Evolutionary conservation across 768 basidiomycete species (phyloP).

Genomic region (Trametes gibbosa): DNA sequence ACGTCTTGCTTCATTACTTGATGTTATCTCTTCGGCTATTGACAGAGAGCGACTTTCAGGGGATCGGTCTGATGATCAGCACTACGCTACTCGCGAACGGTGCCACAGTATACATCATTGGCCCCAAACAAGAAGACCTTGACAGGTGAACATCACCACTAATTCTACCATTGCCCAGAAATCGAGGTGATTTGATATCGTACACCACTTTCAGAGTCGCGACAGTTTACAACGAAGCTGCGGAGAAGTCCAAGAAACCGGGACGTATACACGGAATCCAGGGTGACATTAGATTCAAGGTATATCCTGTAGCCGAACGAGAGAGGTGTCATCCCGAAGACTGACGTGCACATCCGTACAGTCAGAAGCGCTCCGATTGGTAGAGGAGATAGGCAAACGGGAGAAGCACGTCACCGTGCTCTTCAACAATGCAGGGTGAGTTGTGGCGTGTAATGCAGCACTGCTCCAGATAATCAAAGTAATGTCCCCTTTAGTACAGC

Average conservation of each 20-base stretch:
- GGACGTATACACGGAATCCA: conserved; percentile 41
- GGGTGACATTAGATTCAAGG: conserved; percentile 43
- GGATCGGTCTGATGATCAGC: conserved; percentile 50
- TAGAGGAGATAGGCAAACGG: conserved; percentile 36
- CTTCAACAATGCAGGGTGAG: conserved; percentile 48
- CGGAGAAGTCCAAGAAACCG: conserved; percentile 25
- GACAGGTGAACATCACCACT: conserved; percentile 32
- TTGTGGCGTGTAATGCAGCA: background rate
- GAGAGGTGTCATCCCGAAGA: no score
- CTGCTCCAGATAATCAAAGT: no score
- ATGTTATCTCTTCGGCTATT: background rate
- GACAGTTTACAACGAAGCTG: conserved; percentile 38
- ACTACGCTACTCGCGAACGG: conserved; percentile 47
- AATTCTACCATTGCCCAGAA: no score
- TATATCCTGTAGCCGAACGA: conserved; percentile 1
- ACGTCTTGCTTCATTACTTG: background rate
- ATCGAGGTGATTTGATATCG: no score
- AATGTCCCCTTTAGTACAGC: conserved; percentile 21
- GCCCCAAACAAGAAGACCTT: conserved; percentile 39
- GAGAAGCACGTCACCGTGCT: conserved; percentile 42
- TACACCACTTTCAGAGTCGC: conserved; percentile 36
- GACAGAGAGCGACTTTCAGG: conserved; percentile 26
- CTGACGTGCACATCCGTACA: conserved; percentile 14
- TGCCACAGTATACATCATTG: conserved; percentile 48
- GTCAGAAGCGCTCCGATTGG: conserved; percentile 44